Percentiles rank a stretch among this genome's conserved stretches.
Evolutionary conservation across 179 eudicot species (phyloP).

Genomic region (Pouteria campechiana): DNA sequence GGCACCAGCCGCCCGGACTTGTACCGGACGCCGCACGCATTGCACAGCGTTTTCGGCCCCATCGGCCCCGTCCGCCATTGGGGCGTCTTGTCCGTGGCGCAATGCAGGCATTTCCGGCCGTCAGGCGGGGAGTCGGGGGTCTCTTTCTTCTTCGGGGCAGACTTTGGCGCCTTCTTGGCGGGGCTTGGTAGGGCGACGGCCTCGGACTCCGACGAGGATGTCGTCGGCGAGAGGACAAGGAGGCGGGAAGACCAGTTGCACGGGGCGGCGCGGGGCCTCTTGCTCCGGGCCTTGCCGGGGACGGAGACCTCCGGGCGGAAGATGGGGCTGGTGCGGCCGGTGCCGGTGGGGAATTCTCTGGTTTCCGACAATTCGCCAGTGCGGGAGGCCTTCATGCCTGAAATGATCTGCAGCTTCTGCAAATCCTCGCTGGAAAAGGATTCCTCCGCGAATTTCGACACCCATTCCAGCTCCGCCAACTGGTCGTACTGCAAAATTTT

Average conservation of each 20-base stretch:
- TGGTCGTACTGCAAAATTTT: slow-evolving; percentile 73
- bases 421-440: slow-evolving; percentile 77
- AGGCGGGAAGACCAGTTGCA: slow-evolving; percentile 93
- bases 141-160: slow-evolving; percentile 26
- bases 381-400: slow-evolving; percentile 26
- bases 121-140: slow-evolving; percentile 10
- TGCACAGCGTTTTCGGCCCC: slow-evolving; percentile 90
- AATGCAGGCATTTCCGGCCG: slow-evolving; percentile 72
- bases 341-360: slow-evolving; percentile 8
- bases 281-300: slow-evolving; percentile 92
- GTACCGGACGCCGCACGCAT: slow-evolving; percentile 84
- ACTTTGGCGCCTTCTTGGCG: slow-evolving; percentile 21
- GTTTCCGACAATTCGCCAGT: slow-evolving; percentile 11
- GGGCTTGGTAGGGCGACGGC: not conserved
- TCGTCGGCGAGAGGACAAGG: slow-evolving; percentile 36
- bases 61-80: slow-evolving; percentile 94
- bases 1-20: slow-evolving; percentile 90
- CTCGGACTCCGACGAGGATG: slow-evolving; percentile 25
- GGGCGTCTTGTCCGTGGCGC: slow-evolving; percentile 89
- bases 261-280: slow-evolving; percentile 81
- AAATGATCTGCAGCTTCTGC: slow-evolving; percentile 39
- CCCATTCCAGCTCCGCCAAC: slow-evolving; percentile 97
- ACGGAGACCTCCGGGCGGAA: slow-evolving; percentile 49
- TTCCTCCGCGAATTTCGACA: slow-evolving; percentile 92
- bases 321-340: slow-evolving; percentile 7